Percentiles rank a stretch among this genome's conserved stretches.
phyloP scores from a whole-genome alignment of 2,329 filamentous ascomycete genomes.

The Phialophora chinensis region DNA sequence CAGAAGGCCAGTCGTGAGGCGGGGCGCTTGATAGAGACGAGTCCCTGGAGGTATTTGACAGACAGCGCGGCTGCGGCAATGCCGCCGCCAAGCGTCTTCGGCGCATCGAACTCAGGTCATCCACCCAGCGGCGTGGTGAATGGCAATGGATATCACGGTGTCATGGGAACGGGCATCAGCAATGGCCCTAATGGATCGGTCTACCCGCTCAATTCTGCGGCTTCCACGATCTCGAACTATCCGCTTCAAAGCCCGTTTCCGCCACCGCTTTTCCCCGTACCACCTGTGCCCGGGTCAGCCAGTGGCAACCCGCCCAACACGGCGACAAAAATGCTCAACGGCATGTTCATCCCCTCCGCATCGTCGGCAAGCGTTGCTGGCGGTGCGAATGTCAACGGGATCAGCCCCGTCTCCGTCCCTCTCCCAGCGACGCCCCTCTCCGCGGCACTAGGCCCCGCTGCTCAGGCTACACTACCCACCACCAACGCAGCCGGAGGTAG shows the following conservation, averaged over 20 bases:
- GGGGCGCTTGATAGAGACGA: constrained; percentile 71
- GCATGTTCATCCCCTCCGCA: constrained; percentile 3
- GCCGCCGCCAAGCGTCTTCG: constrained; percentile 38
- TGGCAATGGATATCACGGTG: constrained; percentile 34
- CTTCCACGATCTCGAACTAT: constrained; percentile 13
- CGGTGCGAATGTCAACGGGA: constrained; percentile 22
- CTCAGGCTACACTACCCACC: constrained; percentile 84
- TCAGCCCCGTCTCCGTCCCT: constrained; percentile 52
- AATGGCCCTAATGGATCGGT: constrained; percentile 23
- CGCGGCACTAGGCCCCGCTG: constrained; percentile 85
- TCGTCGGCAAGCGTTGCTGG: constrained; percentile 9
- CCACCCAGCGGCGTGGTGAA: constrained; percentile 21
- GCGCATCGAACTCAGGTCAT: constrained; percentile 38
- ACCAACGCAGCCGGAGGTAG: not conserved
- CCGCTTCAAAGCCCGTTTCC: constrained; percentile 32
- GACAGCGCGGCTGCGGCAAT: constrained; percentile 45
- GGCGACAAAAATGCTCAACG: constrained; percentile 42
- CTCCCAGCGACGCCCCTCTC: constrained; percentile 87
- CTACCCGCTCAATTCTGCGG: constrained; percentile 2
- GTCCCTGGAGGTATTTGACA: constrained; percentile 66
- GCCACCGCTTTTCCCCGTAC: constrained; percentile 29
- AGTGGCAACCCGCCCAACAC: constrained; percentile 39
- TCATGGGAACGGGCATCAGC: constrained; percentile 30
- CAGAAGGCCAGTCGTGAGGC: constrained; percentile 85
- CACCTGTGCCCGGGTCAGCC: constrained; percentile 27